A percentile compares a stretch with the other conserved stretches of the same genome.
phyloP scores from a whole-genome alignment of 1,284 basidiomycete genomes.

The Trametes versicolor region DNA sequence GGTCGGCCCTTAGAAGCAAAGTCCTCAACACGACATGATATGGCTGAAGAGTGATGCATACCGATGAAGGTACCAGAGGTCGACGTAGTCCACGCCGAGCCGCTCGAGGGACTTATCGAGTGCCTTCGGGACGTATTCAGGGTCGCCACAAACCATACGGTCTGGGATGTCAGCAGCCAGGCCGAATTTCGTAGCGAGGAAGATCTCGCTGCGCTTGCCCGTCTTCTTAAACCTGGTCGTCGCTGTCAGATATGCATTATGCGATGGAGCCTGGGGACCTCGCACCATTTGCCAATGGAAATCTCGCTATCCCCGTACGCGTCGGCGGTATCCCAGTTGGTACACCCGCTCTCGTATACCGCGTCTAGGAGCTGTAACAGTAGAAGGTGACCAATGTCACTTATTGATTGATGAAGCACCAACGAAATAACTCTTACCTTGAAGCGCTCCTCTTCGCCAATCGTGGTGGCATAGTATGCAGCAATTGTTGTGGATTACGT shows the following conservation, averaged over 20 bases:
- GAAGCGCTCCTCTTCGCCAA: conserved; percentile 42
- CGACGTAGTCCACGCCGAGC: conserved; percentile 49
- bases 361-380: conserved; percentile 34
- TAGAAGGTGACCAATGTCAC: background rate
- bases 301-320: conserved; percentile 42
- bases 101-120: conserved; percentile 49
- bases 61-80: conserved; percentile 52
- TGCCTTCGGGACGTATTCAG: conserved; percentile 42
- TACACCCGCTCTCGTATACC: conserved; percentile 37
- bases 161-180: conserved; percentile 19
- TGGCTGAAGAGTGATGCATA: conserved; percentile 17
- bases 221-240: conserved; percentile 47
- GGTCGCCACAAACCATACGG: conserved; percentile 32
- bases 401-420: too few relatives aligned
- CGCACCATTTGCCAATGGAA: conserved; percentile 41
- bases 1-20: conserved; percentile 35
- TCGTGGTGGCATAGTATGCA: conserved; percentile 35
- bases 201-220: conserved; percentile 53
- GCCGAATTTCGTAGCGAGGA: conserved; percentile 59
- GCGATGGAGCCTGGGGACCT: too few relatives aligned
- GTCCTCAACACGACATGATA: too few relatives aligned
- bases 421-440: conserved; percentile 27
- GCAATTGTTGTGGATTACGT: too few relatives aligned
- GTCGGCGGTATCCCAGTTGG: conserved; percentile 47
- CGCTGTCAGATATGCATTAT: too few relatives aligned